Evolutionary conservation across 306 rosid species (phyloP).

Genomic region (Leucaena leucocephala): DNA sequence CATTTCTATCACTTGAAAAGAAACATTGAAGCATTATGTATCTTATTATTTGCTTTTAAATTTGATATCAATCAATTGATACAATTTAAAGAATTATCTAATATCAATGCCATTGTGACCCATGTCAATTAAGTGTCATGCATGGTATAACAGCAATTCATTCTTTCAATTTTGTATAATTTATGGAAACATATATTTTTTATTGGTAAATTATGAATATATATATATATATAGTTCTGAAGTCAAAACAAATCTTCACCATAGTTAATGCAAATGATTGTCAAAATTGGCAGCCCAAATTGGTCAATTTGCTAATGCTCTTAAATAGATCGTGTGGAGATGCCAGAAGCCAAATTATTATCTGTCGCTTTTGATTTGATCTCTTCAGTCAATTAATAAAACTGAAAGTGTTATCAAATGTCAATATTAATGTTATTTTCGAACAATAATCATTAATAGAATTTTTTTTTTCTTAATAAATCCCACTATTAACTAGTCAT

Average conservation of each 20-base stretch:
- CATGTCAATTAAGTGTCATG: background rate
- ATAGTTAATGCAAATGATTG: background rate
- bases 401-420: background rate
- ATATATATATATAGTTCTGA: background rate
- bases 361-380: background rate
- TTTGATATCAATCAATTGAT: background rate
- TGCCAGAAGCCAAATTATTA: background rate
- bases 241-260: background rate
- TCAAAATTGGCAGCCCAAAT: background rate
- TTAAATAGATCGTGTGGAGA: background rate
- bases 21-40: background rate
- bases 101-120: background rate
- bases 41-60: background rate
- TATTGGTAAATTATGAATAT: background rate
- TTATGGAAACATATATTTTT: background rate
- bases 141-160: background rate
- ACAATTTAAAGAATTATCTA: background rate
- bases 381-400: background rate
- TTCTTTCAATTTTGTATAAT: background rate
- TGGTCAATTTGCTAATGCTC: background rate
- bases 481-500: background rate
- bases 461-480: too few species aligned
- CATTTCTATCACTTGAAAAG: background rate
- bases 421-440: background rate
- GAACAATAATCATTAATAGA: background rate